A percentile compares a stretch with the other conserved stretches of the same genome.
phyloP scores from a whole-genome alignment of 2,329 filamentous ascomycete species.

The Ceratocystis diversiconidia region DNA sequence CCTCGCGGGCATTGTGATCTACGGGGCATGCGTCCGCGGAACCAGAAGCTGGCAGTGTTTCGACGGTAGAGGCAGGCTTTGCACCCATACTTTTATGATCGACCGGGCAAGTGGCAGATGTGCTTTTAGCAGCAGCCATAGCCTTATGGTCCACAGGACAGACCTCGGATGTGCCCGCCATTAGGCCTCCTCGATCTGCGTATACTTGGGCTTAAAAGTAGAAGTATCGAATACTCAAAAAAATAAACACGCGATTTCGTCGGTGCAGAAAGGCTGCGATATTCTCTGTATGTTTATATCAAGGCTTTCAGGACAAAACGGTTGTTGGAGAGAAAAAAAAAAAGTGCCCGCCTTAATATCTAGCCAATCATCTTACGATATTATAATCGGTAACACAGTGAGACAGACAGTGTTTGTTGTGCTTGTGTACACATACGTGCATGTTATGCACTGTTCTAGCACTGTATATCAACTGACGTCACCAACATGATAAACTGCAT shows the following conservation, averaged over 20 bases:
- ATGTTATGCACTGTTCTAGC: not conserved
- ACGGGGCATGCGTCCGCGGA: slow-evolving; percentile 55
- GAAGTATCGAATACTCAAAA: too few relatives aligned
- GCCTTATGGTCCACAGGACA: slow-evolving; percentile 19
- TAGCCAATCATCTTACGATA: slow-evolving; percentile 4
- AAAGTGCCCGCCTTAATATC: not conserved
- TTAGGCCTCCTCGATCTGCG: not conserved
- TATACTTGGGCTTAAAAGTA: not conserved
- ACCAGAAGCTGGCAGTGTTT: slow-evolving; percentile 5
- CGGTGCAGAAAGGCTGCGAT: not conserved
- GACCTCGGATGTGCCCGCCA: slow-evolving; percentile 8
- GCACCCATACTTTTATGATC: not conserved
- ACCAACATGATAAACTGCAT: not conserved
- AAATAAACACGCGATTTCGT: too few relatives aligned
- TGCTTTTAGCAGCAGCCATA: slow-evolving; percentile 12
- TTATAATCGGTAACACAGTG: slow-evolving; percentile 2
- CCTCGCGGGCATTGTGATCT: slow-evolving; percentile 74
- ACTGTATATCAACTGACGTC: not conserved
- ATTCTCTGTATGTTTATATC: not conserved
- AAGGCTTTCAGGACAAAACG: not conserved
- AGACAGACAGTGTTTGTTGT: not conserved
- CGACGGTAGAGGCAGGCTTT: not conserved
- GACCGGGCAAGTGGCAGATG: slow-evolving; percentile 11
- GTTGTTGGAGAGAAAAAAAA: not conserved
- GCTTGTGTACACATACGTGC: not conserved